Base-by-base conservation (phyloP, 2,329 filamentous ascomycete genomes). In the Paecilomyces variotii region DNA sequence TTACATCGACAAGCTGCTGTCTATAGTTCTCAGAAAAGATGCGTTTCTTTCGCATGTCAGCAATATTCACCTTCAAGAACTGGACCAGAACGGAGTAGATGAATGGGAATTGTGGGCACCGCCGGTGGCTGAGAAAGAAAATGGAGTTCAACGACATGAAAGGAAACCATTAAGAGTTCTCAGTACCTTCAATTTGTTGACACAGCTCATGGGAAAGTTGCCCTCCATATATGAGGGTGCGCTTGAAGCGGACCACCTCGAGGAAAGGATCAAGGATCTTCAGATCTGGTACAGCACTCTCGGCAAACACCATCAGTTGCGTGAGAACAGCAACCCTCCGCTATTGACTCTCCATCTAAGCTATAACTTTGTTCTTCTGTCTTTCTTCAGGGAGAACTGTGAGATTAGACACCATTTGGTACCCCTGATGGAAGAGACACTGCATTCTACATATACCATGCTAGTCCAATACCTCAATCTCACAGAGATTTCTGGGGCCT, bases 11-110 rank as follows among this genome's bases (percentile, higher is more conserved):
- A 52, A 65, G 61, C 9, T 66, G 68, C 51, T 63, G 61, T 49
- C 68, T 63, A 55, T 67, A 67, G 25, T 87, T 4, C 70, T 90
- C 1, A 55, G 51, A 26, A 60, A 45, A 26, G 54, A 52, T n/a
- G 30, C 53, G 12, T 54, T 57, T 4, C 53, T 58, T 32, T 54
- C 56, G 35, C 52, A 55, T 25, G 50, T 28, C 2, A 55, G 57
- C 53, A 55, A 58, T 49, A 52, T 50, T 14, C 35, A 39, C 10
- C 50, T 60, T 30, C 53, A 34, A 30, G 14, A 60, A 26, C 53
- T 60, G n/a, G 58, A 60, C 25, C 56, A 60, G 39, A 60, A 54
- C 26, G 58, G 53, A 9, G 39, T 60, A 11, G 58, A 60, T 10
- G 58, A 60, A 51, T 60, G 58, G 58, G 58, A 60, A 34, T 56